Percentiles rank a stretch among this genome's conserved stretches.
Evolutionary conservation across 2,329 filamentous ascomycete species (phyloP).

Genomic region (Trichoderma guizhouense): DNA sequence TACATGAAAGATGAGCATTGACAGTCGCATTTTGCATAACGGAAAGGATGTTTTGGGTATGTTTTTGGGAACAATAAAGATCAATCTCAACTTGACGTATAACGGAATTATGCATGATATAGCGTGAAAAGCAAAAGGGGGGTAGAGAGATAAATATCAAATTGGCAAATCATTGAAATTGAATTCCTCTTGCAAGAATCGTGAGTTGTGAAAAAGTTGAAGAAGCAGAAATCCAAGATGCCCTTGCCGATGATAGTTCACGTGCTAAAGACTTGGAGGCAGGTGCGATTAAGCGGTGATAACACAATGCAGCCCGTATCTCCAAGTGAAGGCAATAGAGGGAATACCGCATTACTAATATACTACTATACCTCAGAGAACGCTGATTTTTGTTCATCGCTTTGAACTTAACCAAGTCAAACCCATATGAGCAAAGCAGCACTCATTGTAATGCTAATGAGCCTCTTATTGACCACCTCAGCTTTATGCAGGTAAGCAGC

Average conservation of each 20-base stretch:
- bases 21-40: constrained; percentile 1
- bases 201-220: not conserved
- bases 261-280: not conserved
- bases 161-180: not conserved
- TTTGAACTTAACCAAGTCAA: too few relatives aligned
- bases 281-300: too few relatives aligned
- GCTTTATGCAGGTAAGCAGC: not conserved
- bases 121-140: not conserved
- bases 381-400: too few relatives aligned
- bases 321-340: too few relatives aligned
- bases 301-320: too few relatives aligned
- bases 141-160: not conserved
- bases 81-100: constrained; percentile 1
- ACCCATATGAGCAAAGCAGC: too few relatives aligned
- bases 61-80: not conserved
- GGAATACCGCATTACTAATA: too few relatives aligned
- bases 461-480: too few relatives aligned
- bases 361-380: too few relatives aligned
- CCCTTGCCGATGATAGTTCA: not conserved
- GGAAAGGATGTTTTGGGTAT: not conserved
- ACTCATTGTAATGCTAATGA: too few relatives aligned
- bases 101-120: not conserved
- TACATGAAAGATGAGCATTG: not conserved
- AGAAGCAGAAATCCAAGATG: not conserved
- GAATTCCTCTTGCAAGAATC: not conserved